phyloP scores from a whole-genome alignment of 352 stramenopile genomes.

The Phytophthora ohioensis region DNA sequence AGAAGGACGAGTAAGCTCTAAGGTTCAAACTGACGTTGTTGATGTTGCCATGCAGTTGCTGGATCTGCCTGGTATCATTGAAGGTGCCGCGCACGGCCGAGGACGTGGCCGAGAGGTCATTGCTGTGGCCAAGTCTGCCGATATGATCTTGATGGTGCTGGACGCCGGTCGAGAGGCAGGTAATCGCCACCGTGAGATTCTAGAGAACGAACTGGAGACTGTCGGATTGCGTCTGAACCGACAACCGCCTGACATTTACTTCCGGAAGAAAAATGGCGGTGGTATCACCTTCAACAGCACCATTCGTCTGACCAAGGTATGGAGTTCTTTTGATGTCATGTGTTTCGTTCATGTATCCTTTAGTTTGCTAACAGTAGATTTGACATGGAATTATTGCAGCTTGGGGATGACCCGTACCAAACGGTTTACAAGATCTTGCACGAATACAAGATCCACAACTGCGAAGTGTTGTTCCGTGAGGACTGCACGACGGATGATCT shows the following conservation, averaged over 20 bases:
- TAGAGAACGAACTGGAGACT: slow-evolving; percentile 98
- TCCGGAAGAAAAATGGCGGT: slow-evolving; percentile 94
- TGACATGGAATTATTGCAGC: slow-evolving; percentile 41
- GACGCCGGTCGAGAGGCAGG: slow-evolving; percentile 98
- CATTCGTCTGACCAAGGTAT: slow-evolving; percentile 94
- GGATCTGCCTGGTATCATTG: slow-evolving; percentile 99
- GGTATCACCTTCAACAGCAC: slow-evolving; percentile 97
- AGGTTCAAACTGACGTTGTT: slow-evolving; percentile 1
- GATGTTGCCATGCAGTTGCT: slow-evolving; percentile 79
- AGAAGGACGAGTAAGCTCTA: not conserved
- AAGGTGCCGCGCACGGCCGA: slow-evolving; percentile 98
- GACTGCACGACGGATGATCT: slow-evolving; percentile 98
- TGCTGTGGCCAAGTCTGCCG: slow-evolving; percentile 97
- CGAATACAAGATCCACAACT: slow-evolving; percentile 99
- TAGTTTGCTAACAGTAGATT: slow-evolving; percentile 1
- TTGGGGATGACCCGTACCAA: slow-evolving; percentile 89
- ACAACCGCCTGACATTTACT: slow-evolving; percentile 96
- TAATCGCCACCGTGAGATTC: slow-evolving; percentile 96
- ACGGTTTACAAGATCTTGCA: slow-evolving; percentile 92
- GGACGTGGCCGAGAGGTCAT: slow-evolving; percentile 99
- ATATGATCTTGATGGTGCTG: slow-evolving; percentile 99
- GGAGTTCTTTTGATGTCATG: slow-evolving; percentile 22
- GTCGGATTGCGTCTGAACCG: slow-evolving; percentile 98
- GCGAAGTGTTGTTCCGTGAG: slow-evolving; percentile 97
- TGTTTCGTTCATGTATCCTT: not conserved